Evolutionary conservation across 176 grass and related monocot species (phyloP).

Genomic region (Oryza longistaminata): DNA sequence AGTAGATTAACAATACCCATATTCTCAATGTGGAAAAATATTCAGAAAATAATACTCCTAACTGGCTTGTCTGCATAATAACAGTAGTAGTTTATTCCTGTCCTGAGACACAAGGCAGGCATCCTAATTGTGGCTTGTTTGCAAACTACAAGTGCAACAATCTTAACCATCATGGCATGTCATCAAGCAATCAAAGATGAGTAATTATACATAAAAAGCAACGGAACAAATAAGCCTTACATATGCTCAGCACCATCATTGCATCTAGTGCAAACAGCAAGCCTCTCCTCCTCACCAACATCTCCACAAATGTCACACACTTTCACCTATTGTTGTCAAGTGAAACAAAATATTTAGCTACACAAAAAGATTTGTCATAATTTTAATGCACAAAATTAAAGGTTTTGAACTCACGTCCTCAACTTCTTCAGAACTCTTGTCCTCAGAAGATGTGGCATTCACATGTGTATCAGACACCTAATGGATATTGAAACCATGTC

Average conservation of each 20-base stretch:
- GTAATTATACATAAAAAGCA: not conserved
- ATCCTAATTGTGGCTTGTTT: slow-evolving; percentile 15
- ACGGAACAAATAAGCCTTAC: slow-evolving; percentile 53
- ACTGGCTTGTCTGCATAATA: too few species aligned
- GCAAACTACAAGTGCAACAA: not conserved
- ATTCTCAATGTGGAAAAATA: slow-evolving; percentile 14
- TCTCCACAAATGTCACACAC: slow-evolving; percentile 98
- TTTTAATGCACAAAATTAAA: slow-evolving; percentile 27
- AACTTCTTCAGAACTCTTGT: slow-evolving; percentile 58
- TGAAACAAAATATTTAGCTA: slow-evolving; percentile 11
- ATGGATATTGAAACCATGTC: slow-evolving; percentile 21
- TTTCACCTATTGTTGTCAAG: slow-evolving; percentile 69
- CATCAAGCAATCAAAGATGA: not conserved
- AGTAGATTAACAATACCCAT: slow-evolving; percentile 10
- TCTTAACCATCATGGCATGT: not conserved
- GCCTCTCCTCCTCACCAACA: slow-evolving; percentile 79
- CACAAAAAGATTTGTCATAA: not conserved
- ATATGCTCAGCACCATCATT: slow-evolving; percentile 94
- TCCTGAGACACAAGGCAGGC: not conserved
- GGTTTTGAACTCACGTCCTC: slow-evolving; percentile 67
- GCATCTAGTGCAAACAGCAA: slow-evolving; percentile 86
- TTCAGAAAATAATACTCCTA: not conserved
- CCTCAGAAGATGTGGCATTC: slow-evolving; percentile 31
- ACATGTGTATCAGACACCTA: slow-evolving; percentile 28
- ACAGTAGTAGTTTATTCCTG: not conserved